Percentiles rank a stretch among this genome's conserved stretches.
phyloP scores from a whole-genome alignment of 2,329 filamentous ascomycete genomes.

The Diatrype stigma region DNA sequence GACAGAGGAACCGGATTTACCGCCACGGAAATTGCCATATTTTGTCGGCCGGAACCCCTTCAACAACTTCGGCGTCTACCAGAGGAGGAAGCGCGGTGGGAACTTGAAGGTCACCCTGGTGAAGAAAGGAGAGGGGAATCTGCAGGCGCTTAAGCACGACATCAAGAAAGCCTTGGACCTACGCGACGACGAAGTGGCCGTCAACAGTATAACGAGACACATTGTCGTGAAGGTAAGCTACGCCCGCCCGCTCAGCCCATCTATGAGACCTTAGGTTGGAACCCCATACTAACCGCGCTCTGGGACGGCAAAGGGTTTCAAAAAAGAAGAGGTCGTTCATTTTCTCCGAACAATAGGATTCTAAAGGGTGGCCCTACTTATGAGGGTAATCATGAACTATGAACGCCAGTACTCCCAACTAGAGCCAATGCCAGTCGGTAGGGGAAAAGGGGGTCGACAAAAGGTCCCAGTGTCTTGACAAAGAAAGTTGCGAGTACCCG shows the following conservation, averaged over 20 bases:
- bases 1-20: slow-evolving; percentile 16
- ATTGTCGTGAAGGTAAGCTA: slow-evolving; percentile 66
- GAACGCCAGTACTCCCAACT: too few relatives aligned
- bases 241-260: neutral
- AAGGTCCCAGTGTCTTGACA: too few relatives aligned
- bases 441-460: too few relatives aligned
- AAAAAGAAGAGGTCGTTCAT: too few relatives aligned
- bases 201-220: slow-evolving; percentile 64
- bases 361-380: too few relatives aligned
- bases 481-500: too few relatives aligned
- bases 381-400: too few relatives aligned
- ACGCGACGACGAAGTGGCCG: slow-evolving; percentile 45
- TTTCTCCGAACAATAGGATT: too few relatives aligned
- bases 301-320: too few relatives aligned
- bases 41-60: slow-evolving; percentile 67
- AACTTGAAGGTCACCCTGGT: slow-evolving; percentile 71
- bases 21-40: slow-evolving; percentile 54
- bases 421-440: too few relatives aligned
- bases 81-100: slow-evolving; percentile 67
- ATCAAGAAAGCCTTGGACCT: slow-evolving; percentile 57
- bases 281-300: too few relatives aligned
- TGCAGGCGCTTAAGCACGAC: slow-evolving; percentile 58
- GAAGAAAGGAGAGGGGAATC: slow-evolving; percentile 75
- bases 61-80: slow-evolving; percentile 73
- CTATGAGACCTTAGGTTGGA: too few relatives aligned